Evolutionary conservation across 73 alveolate species (phyloP), one percentile per base, ranked within the genome.

Genomic region (Paramecium bursaria): DNA sequence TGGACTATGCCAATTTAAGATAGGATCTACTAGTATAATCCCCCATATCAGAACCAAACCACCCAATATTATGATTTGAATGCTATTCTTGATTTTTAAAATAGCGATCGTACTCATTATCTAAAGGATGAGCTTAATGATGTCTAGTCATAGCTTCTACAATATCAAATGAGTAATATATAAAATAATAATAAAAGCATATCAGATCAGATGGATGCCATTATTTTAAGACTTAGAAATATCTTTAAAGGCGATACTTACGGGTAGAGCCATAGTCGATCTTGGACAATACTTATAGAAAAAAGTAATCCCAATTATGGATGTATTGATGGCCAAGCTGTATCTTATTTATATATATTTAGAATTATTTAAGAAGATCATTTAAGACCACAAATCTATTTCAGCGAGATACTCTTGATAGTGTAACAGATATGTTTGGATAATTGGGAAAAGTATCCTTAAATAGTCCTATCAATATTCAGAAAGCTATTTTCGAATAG

Each of bases 401-500:
- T 31, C n/a, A 42, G 27, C 10, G 82, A 67, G 26, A 31, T 67
- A n/a, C 46, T 67, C 29, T 14, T 67, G 2, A 22, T 31, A 2
- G 27, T 67, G 33, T 42, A 67, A 67, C 22, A 5, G 6, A 35
- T 67, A 17, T 35, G 48, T 67, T 26, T 67, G 2, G 22, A 39
- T 22, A 26, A 39, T 17, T 67, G 82, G 82, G 44, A 67, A 35
- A 23, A 67, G 21, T 15, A 67, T 4, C 82, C 82, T 21, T 21
- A 67, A 23, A 33, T 67, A 6, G 10, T 15, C 11, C 35, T 67
- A 21, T 3, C 46, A 2, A n/a, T 67, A 4, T 27, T 67, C 9
- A 67, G 44, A 42, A 44, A 47, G 0, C 0, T 67, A 17, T 47
- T 25, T 14, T 42, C n/a, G n/a, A n/a, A 19, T 10, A 35, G 2